A percentile compares a stretch with the other conserved stretches of the same genome.
Conservation (phyloP, 768 basidiomycete species). For the Boletus reticulatus region DNA sequence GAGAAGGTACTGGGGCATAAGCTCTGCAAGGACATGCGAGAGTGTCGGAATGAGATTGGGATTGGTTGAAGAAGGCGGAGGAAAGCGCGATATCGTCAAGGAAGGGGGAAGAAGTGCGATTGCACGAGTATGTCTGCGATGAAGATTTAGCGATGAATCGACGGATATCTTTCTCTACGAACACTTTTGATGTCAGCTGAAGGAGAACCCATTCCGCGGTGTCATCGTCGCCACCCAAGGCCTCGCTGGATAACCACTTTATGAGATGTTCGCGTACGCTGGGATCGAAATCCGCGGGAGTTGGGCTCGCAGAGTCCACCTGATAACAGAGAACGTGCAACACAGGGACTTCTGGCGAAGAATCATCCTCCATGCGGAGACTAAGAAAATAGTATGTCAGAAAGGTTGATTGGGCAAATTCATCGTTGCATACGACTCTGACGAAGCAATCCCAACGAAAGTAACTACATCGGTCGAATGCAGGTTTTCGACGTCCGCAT, state of each 20-base stretch:
- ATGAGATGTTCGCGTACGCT: constrained; percentile 54
- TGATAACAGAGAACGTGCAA: constrained; percentile 62
- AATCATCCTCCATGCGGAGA: constrained; percentile 36
- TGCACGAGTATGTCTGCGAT: constrained; percentile 58
- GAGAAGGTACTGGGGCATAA: constrained; percentile 55
- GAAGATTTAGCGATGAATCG: constrained; percentile 4
- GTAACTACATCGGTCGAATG: constrained; percentile 62
- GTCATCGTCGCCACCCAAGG: constrained; percentile 61
- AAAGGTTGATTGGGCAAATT: not conserved
- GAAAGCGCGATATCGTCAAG: constrained; percentile 62
- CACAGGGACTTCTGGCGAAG: constrained; percentile 49
- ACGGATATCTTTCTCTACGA: constrained; percentile 26
- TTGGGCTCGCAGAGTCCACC: not conserved
- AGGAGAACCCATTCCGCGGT: constrained; percentile 79
- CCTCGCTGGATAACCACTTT: constrained; percentile 70
- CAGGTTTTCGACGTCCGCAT: constrained; percentile 39
- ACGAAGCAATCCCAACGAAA: constrained; percentile 72
- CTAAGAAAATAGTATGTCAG: constrained; percentile 31
- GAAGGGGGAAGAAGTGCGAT: constrained; percentile 68
- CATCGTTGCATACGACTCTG: constrained; percentile 56
- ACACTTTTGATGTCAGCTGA: constrained; percentile 61
- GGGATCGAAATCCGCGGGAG: constrained; percentile 7
- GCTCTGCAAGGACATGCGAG: constrained; percentile 48
- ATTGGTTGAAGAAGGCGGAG: constrained; percentile 36
- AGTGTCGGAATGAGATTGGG: constrained; percentile 43